A percentile compares a stretch with the other conserved stretches of the same genome.
These are phyloP conservation scores for Blastomyces parvus DNA, from an alignment of 2,329 filamentous ascomycete species.

Conservation along the genomic window DNA sequence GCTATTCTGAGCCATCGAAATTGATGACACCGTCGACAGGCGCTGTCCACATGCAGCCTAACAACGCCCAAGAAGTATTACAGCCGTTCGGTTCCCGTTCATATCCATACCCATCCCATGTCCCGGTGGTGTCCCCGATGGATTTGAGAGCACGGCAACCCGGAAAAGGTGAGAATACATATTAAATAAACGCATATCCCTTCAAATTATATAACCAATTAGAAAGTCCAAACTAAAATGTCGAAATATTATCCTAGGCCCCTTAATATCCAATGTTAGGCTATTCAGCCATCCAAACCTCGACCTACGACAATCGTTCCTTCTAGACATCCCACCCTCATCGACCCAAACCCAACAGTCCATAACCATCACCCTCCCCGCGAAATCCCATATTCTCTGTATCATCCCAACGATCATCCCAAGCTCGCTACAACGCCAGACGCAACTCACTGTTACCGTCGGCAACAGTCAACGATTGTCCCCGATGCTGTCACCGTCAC, in stretches of 20 bases:
- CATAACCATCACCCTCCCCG: slow-evolving; percentile 59
- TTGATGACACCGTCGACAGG: slow-evolving; percentile 6
- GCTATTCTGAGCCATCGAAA: slow-evolving; percentile 3
- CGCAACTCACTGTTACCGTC: slow-evolving; percentile 64
- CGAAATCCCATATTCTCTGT: slow-evolving; percentile 59
- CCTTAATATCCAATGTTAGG: slow-evolving; percentile 57
- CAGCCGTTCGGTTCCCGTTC: neutral
- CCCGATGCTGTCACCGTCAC: slow-evolving; percentile 48
- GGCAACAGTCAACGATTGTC: slow-evolving; percentile 58
- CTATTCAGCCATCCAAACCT: slow-evolving; percentile 60
- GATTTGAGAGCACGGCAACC: neutral
- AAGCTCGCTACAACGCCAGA: slow-evolving; percentile 57
- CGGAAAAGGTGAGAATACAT: neutral
- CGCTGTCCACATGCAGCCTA: neutral
- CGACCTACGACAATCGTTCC: slow-evolving; percentile 51
- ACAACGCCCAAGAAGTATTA: neutral
- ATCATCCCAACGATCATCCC: slow-evolving; percentile 58
- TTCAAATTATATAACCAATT: neutral
- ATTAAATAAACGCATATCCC: neutral
- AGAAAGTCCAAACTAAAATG: neutral
- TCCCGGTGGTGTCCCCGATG: neutral
- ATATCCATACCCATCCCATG: neutral
- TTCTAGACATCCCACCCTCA: slow-evolving; percentile 56
- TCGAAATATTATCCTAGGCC: neutral
- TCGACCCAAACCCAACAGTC: slow-evolving; percentile 60